Evolutionary conservation across 1,284 basidiomycete species (phyloP).

Genomic region (Malassezia globosa): DNA sequence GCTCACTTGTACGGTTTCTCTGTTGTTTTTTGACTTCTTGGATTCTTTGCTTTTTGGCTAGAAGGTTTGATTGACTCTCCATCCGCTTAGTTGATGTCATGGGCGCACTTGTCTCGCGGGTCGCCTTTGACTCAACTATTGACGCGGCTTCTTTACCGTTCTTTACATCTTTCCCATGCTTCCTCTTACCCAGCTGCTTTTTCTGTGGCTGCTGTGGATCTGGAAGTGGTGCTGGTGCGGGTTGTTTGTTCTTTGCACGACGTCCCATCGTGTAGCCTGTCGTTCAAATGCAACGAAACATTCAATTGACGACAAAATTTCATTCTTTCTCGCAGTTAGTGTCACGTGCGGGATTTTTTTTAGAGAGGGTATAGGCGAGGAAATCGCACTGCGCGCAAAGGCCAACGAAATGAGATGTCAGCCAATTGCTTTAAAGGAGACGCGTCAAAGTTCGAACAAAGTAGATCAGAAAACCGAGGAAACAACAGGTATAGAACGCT

Average conservation of each 20-base stretch:
- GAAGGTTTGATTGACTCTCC: not conserved
- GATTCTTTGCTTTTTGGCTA: not conserved
- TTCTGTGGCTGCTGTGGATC: conserved; percentile 43
- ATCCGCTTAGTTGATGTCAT: not conserved
- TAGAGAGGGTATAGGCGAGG: too few relatives aligned
- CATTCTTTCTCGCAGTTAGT: not conserved
- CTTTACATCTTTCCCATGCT: conserved; percentile 41
- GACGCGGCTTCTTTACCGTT: conserved; percentile 47
- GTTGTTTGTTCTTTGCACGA: conserved; percentile 81
- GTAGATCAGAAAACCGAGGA: too few relatives aligned
- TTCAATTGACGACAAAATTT: not conserved
- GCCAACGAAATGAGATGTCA: too few relatives aligned
- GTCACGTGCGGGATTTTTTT: too few relatives aligned
- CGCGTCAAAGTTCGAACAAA: too few relatives aligned
- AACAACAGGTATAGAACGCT: too few relatives aligned
- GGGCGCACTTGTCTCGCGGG: not conserved
- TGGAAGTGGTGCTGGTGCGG: conserved; percentile 42
- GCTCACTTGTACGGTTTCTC: not conserved
- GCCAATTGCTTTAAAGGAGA: too few relatives aligned
- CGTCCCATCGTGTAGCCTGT: too few relatives aligned
- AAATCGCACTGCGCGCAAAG: too few relatives aligned
- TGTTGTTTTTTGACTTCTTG: not conserved
- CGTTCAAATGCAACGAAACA: too few relatives aligned
- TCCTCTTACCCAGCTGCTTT: conserved; percentile 54
- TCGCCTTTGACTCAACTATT: conserved; percentile 17